Conservation (phyloP, 768 basidiomycete genomes). For the Xerocomellus dryophilus region DNA sequence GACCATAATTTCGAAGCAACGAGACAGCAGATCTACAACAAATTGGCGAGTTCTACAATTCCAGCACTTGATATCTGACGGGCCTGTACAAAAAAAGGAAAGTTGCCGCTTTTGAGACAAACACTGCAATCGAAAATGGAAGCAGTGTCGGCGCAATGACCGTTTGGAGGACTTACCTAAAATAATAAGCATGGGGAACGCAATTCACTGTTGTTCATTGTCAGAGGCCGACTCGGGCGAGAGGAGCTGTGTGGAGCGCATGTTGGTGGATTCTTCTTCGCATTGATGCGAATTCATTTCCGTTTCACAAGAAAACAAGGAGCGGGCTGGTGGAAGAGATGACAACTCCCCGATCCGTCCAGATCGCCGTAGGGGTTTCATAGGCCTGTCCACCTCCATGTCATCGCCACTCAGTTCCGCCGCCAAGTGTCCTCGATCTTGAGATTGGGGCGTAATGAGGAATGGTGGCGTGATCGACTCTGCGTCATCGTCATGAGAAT, state of each 20-base stretch:
- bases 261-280: conserved; percentile 19
- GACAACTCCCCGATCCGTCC: conserved; percentile 28
- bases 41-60: conserved; percentile 23
- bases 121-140: conserved; percentile 20
- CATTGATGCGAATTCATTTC: conserved; percentile 33
- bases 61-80: conserved; percentile 20
- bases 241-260: conserved; percentile 18
- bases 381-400: conserved; percentile 33
- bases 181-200: conserved; percentile 15
- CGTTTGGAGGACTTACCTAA: conserved; percentile 26
- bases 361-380: conserved; percentile 37
- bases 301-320: conserved; percentile 28
- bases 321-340: conserved; percentile 23
- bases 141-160: conserved; percentile 12
- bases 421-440: conserved; percentile 22
- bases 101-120: conserved; percentile 19
- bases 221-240: conserved; percentile 20
- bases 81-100: conserved; percentile 16
- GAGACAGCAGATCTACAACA: conserved; percentile 28
- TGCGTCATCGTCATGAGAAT: conserved; percentile 21
- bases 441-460: conserved; percentile 20
- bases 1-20: conserved; percentile 22
- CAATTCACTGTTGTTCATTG: conserved; percentile 25
- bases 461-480: conserved; percentile 15
- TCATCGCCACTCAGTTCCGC: conserved; percentile 27